Evolutionary conservation across 495 filamentous ascomycete species (phyloP).

Genomic region (Mytilinidion resinicola): DNA sequence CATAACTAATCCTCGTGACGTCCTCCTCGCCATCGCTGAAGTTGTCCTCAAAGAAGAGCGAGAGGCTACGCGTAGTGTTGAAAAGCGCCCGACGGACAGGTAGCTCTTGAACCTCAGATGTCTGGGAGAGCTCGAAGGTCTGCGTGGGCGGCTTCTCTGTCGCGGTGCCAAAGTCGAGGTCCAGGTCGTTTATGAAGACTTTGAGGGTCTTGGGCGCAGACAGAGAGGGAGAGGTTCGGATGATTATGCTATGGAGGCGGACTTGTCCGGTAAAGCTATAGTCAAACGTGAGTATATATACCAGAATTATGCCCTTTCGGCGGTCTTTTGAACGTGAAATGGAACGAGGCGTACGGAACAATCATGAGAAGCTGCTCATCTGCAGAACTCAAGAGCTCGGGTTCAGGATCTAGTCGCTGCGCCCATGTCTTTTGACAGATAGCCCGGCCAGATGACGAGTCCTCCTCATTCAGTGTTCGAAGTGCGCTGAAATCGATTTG

Average conservation of each 20-base stretch:
- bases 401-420: conserved; percentile 61
- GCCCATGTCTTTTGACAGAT: conserved; percentile 89
- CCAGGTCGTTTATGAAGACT: conserved; percentile 75
- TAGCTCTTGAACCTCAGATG: conserved; percentile 75
- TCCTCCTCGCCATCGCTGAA: conserved; percentile 58
- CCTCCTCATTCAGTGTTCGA: conserved; percentile 74
- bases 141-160: conserved; percentile 67
- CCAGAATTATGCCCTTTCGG: not conserved
- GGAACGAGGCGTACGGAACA: conserved; percentile 69
- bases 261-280: conserved; percentile 86
- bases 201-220: conserved; percentile 78
- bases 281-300: conserved; percentile 1
- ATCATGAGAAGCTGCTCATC: conserved; percentile 93
- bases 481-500: conserved; percentile 86
- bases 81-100: conserved; percentile 82
- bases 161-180: conserved; percentile 75
- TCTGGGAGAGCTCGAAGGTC: conserved; percentile 69
- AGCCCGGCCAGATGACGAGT: conserved; percentile 58
- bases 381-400: conserved; percentile 73
- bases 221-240: conserved; percentile 64
- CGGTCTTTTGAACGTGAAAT: not conserved
- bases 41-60: conserved; percentile 78
- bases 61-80: conserved; percentile 67
- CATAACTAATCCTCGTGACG: conserved; percentile 68
- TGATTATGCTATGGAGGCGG: conserved; percentile 79